Evolutionary conservation across 192 early-diverging fungal genomes (phyloP).

Genomic region (Chytriomyces sp.): DNA sequence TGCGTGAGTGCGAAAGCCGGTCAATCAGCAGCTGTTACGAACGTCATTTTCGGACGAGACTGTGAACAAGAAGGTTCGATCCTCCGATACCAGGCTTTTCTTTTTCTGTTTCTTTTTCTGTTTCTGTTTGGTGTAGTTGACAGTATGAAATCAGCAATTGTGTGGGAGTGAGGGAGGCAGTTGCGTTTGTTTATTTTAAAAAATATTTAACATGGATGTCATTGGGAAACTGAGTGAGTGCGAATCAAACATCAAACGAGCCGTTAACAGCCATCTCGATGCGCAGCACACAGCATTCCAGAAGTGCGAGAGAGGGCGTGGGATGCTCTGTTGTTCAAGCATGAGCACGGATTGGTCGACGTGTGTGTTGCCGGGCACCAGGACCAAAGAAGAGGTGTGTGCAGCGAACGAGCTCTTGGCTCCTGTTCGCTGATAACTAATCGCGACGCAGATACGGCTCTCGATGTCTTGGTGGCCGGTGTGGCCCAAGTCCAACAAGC

Average conservation of each 20-base stretch:
- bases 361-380: neutral
- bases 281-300: neutral
- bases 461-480: neutral
- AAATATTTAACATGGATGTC: conserved; percentile 3
- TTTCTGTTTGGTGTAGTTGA: no score
- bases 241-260: neutral
- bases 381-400: neutral
- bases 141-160: no score
- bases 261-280: neutral
- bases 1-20: no score
- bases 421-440: neutral
- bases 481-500: neutral
- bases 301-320: conserved; percentile 16
- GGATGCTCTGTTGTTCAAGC: conserved; percentile 17
- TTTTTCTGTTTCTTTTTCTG: no score
- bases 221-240: conserved; percentile 15
- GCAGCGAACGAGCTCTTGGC: neutral
- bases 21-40: no score
- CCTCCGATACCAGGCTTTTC: no score
- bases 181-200: neutral
- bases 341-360: conserved; percentile 10
- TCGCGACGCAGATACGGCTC: neutral
- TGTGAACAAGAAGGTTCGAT: no score
- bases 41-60: no score
- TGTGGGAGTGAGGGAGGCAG: no score